A percentile compares a stretch with the other conserved stretches of the same genome.
These are phyloP conservation scores for Penstemon newberryi DNA, from an alignment of 257 asterid genomes.

Conservation along the genomic window DNA sequence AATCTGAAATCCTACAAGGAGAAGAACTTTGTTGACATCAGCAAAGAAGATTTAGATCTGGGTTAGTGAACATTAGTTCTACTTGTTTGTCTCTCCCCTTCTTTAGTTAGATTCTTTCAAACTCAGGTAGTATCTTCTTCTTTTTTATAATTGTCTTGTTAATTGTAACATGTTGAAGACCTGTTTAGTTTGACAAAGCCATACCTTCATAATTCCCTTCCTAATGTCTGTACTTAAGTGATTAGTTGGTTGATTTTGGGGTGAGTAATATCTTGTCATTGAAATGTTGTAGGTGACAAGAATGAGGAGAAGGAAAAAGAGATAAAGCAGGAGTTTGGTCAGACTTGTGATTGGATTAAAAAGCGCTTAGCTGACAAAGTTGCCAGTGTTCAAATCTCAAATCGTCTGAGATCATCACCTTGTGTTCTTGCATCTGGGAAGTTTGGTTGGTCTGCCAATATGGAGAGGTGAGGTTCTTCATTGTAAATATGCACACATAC, in stretches of 20 bases:
- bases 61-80: constrained; percentile 48
- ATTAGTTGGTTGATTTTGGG: constrained; percentile 20
- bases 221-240: constrained; percentile 4
- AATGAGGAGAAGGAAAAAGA: constrained; percentile 84
- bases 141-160: background rate
- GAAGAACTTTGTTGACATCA: constrained; percentile 84
- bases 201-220: background rate
- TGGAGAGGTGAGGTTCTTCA: constrained; percentile 71
- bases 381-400: constrained; percentile 88
- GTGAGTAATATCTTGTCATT: constrained; percentile 14
- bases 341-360: constrained; percentile 92
- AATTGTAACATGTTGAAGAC: background rate
- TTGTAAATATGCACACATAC: background rate
- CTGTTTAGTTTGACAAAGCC: background rate
- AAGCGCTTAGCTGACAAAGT: constrained; percentile 75
- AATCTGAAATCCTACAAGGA: constrained; percentile 85
- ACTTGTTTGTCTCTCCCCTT: background rate
- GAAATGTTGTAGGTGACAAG: constrained; percentile 65
- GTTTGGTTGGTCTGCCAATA: constrained; percentile 99
- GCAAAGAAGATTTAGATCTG: constrained; percentile 94
- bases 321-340: constrained; percentile 84
- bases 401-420: constrained; percentile 86
- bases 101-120: constrained; percentile 10
- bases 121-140: background rate
- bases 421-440: constrained; percentile 97